Percentiles rank a stretch among this genome's conserved stretches.
phyloP scores from a whole-genome alignment of 2,329 filamentous ascomycete species.

The Hortaea sp. region DNA sequence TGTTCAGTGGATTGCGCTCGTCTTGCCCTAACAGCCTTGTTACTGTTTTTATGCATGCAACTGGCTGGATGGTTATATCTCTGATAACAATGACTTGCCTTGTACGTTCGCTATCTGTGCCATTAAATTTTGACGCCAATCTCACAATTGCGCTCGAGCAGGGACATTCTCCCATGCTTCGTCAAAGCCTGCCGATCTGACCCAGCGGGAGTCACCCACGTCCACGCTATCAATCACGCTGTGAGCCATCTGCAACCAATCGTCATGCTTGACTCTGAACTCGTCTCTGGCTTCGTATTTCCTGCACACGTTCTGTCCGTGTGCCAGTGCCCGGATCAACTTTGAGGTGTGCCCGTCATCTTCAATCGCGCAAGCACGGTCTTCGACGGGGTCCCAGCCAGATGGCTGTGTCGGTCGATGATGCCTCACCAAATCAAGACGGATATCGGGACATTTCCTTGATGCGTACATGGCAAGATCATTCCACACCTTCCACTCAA shows the following conservation, averaged over 20 bases:
- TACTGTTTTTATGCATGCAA: no score
- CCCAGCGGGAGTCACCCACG: constrained; percentile 45
- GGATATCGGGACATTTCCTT: constrained; percentile 51
- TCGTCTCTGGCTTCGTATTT: constrained; percentile 36
- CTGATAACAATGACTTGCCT: no score
- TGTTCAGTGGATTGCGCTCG: no score
- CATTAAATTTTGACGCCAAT: no score
- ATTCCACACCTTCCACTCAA: constrained; percentile 73
- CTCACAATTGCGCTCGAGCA: constrained; percentile 13
- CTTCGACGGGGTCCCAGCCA: constrained; percentile 36
- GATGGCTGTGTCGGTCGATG: constrained; percentile 46
- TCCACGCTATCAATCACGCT: constrained; percentile 56
- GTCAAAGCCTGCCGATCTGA: constrained; percentile 52
- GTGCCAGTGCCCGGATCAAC: constrained; percentile 56
- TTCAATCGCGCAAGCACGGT: constrained; percentile 35
- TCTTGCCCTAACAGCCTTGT: no score
- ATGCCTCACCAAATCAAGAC: constrained; percentile 46
- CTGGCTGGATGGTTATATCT: no score
- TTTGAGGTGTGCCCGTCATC: constrained; percentile 83
- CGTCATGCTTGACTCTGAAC: constrained; percentile 44
- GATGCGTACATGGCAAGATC: constrained; percentile 68
- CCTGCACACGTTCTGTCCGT: constrained; percentile 48
- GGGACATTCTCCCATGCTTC: constrained; percentile 50
- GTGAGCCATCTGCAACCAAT: constrained; percentile 52
- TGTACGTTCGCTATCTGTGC: no score